Percentiles rank a stretch among this genome's conserved stretches.
Conservation (phyloP, 805 yeast genomes). For the Cyberlindnera xishuangbannaensis region DNA sequence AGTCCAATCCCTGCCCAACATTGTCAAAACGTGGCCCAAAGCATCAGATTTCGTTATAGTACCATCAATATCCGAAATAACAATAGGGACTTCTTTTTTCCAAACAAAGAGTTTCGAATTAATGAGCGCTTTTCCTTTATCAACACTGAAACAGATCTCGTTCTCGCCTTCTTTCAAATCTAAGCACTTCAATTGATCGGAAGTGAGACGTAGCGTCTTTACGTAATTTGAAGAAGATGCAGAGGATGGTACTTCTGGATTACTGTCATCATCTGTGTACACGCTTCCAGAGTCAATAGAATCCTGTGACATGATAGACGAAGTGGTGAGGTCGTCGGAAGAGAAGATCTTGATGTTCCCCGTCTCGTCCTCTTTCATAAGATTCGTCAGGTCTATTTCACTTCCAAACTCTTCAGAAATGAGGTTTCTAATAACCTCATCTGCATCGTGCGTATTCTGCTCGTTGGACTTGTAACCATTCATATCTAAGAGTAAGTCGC, state of each 20-base stretch:
- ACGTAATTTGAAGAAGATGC: conserved; percentile 44
- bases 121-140: conserved; percentile 75
- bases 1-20: conserved; percentile 97
- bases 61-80: conserved; percentile 95
- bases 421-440: conserved; percentile 65
- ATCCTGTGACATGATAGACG: conserved; percentile 4
- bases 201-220: conserved; percentile 83
- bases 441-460: conserved; percentile 69
- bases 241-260: conserved; percentile 5
- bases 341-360: conserved; percentile 60
- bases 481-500: conserved; percentile 87
- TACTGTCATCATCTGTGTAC: conserved; percentile 4
- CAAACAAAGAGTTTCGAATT: conserved; percentile 73
- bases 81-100: conserved; percentile 82
- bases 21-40: conserved; percentile 87
- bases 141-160: conserved; percentile 70
- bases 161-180: conserved; percentile 76
- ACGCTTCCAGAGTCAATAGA: conserved; percentile 5
- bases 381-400: conserved; percentile 38
- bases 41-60: conserved; percentile 98
- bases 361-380: conserved; percentile 52
- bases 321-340: conserved; percentile 22
- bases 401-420: conserved; percentile 70
- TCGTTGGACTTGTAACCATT: conserved; percentile 92
- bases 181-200: conserved; percentile 77